These are phyloP conservation scores for Claviceps purpurea DNA, from an alignment of 2,329 filamentous ascomycete genomes.

Conservation along the genomic window DNA sequence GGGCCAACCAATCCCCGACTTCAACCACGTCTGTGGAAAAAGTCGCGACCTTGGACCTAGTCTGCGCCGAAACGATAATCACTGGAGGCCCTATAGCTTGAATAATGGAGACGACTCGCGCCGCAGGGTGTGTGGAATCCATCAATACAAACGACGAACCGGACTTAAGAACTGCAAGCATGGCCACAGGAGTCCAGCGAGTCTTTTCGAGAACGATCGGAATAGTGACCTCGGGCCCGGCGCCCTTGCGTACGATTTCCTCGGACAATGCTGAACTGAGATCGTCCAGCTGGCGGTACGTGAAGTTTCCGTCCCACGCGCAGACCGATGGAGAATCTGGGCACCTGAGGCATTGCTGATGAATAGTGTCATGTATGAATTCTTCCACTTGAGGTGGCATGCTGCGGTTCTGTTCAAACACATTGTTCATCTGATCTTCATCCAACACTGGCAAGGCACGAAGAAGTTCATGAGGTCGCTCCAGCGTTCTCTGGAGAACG, in stretches of 20 bases:
- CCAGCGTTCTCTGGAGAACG: background rate
- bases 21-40: background rate
- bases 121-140: background rate
- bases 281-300: background rate
- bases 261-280: background rate
- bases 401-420: background rate
- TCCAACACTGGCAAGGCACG: background rate
- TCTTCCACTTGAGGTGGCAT: background rate
- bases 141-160: conserved; percentile 9
- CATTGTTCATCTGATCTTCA: background rate
- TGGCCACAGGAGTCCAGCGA: conserved; percentile 9
- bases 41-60: background rate
- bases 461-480: background rate
- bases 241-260: background rate
- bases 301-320: background rate
- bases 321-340: background rate
- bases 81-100: background rate
- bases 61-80: background rate
- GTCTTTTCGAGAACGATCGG: conserved; percentile 12
- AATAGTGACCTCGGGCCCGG: conserved; percentile 4
- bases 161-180: conserved; percentile 14
- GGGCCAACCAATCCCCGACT: background rate
- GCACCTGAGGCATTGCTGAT: background rate
- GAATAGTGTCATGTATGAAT: background rate
- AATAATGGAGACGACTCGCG: background rate